Evolutionary conservation across 1,139 yeast genomes (phyloP).

Genomic region (Debaryomycetaceae sp.): DNA sequence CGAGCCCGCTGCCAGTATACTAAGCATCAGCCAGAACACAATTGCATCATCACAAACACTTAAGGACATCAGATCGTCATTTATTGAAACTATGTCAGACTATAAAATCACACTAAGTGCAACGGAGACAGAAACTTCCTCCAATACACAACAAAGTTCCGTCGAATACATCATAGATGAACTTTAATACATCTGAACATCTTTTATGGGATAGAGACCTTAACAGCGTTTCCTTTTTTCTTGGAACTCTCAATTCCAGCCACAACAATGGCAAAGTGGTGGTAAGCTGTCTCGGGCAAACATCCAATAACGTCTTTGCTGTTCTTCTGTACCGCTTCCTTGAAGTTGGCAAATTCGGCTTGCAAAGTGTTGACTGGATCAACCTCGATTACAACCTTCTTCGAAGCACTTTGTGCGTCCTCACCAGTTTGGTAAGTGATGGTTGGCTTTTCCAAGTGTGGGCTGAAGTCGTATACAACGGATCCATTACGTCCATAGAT

Average conservation of each 20-base stretch:
- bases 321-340: slow-evolving; percentile 60
- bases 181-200: slow-evolving; percentile 3
- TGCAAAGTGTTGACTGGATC: slow-evolving; percentile 52
- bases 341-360: slow-evolving; percentile 71
- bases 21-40: neutral
- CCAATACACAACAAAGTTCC: neutral
- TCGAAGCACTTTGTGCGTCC: slow-evolving; percentile 40
- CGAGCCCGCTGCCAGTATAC: neutral
- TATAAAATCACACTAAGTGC: neutral
- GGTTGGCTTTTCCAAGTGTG: slow-evolving; percentile 45
- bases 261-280: slow-evolving; percentile 84
- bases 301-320: slow-evolving; percentile 59
- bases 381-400: slow-evolving; percentile 46
- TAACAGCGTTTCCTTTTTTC: slow-evolving; percentile 54
- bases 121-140: neutral
- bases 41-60: neutral
- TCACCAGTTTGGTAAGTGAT: slow-evolving; percentile 46
- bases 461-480: slow-evolving; percentile 59
- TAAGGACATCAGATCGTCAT: neutral
- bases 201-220: slow-evolving; percentile 33
- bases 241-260: slow-evolving; percentile 76
- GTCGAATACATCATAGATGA: slow-evolving; percentile 3
- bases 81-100: neutral
- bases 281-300: slow-evolving; percentile 76
- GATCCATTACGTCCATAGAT: slow-evolving; percentile 81